Conservation (phyloP, 2,329 filamentous ascomycete species). For the Alternaria sp. region DNA sequence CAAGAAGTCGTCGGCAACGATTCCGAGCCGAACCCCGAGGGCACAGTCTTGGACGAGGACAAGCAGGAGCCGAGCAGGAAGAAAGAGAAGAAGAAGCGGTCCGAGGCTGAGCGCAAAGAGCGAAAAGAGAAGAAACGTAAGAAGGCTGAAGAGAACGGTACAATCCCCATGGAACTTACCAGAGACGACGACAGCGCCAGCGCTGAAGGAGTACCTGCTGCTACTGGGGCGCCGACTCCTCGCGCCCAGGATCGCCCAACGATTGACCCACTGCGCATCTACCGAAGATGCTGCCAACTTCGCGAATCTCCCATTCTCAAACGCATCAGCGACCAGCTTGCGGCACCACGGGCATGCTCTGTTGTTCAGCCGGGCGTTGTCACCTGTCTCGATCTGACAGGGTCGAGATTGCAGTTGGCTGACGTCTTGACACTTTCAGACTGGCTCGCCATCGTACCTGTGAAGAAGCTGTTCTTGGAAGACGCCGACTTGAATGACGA, state of each 20-base stretch:
- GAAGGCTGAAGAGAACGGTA: constrained; percentile 86
- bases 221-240: constrained; percentile 44
- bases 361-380: constrained; percentile 75
- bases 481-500: constrained; percentile 89
- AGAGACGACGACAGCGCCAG: constrained; percentile 65
- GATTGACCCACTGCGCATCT: constrained; percentile 90
- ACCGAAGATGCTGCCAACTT: constrained; percentile 91
- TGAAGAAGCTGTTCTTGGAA: constrained; percentile 85
- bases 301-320: constrained; percentile 92
- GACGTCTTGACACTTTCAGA: constrained; percentile 90
- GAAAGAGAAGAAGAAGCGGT: constrained; percentile 95
- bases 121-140: constrained; percentile 87
- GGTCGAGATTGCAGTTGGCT: constrained; percentile 81
- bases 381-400: constrained; percentile 81
- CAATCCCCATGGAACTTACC: constrained; percentile 82
- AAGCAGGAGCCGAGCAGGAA: constrained; percentile 67
- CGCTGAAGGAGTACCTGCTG: constrained; percentile 28
- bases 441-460: constrained; percentile 90
- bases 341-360: constrained; percentile 71
- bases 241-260: constrained; percentile 75
- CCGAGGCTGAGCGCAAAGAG: constrained; percentile 90
- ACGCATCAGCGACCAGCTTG: constrained; percentile 88
- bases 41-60: constrained; percentile 46
- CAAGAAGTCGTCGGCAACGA: constrained; percentile 54
- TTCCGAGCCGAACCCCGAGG: constrained; percentile 53